Base-by-base conservation (phyloP, 352 stramenopile genomes). In the Globisporangium mamillatum region DNA sequence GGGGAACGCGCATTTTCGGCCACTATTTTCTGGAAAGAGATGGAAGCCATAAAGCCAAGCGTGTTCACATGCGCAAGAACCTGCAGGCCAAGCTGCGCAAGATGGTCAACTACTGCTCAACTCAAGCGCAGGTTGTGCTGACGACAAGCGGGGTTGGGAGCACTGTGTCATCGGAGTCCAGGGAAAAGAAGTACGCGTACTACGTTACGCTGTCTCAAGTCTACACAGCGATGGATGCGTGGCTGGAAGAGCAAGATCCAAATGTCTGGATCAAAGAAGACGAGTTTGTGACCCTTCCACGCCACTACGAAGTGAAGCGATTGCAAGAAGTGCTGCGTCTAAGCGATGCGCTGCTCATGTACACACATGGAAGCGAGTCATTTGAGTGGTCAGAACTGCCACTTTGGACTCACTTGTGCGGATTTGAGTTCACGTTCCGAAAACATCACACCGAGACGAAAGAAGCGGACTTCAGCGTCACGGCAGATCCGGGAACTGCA, bases 181-280 rank as follows among this genome's bases (percentile, higher is more conserved):
- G 85, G 41, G 79, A 90, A 48, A 73, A 74, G 53, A 79, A 70
- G 62, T 88, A 89, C 38, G 75, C 77, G 20, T 77, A 84, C 58
- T 84, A 80, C 53, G 79, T 87, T 10, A 74, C 75, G 24, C 74
- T 92, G 12, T 87, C 84, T 10, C 82, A 90, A 59, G 68, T 91
- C 46, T 92, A 91, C 64, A 89, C 86, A 34, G 89, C 86, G 12
- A 95, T 96, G 89, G 87, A 95, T 64, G 81, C 87, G 34, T 96
- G 89, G 89, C 76, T 96, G 10, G 89, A 95, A 67, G 87, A 93
- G 66, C 73, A 75, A 2, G 81, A 96, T 66, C 87, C 89, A 8
- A 93, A 94, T 34, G 78, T 80, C 22, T 93, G 87, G 84, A 74
- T 93, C 0, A 90, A 88, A 53, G 81, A 92, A 63, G 82, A 90